These are phyloP conservation scores for Coccinonectria pachysandricola DNA, from an alignment of 2,329 filamentous ascomycete species.

Conservation along the genomic window DNA sequence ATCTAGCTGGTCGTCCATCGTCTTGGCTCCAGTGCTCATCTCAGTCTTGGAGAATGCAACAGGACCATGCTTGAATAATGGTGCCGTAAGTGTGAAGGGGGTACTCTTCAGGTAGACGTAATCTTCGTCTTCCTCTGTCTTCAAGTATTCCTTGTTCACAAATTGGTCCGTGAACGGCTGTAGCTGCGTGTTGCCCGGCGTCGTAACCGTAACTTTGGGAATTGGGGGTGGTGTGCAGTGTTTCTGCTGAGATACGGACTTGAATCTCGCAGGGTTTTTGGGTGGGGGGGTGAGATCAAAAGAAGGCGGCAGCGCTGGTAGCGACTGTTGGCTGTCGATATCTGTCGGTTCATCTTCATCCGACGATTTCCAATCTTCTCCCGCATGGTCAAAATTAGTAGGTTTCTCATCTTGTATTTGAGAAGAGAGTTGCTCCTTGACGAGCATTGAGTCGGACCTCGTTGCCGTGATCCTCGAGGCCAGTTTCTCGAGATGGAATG, in stretches of 20 bases:
- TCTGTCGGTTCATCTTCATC: slow-evolving; percentile 1
- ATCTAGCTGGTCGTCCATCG: slow-evolving; percentile 42
- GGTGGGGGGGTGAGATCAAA: slow-evolving; percentile 8
- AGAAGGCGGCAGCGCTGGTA: background rate
- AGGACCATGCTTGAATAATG: slow-evolving; percentile 42
- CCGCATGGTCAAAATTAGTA: slow-evolving; percentile 10
- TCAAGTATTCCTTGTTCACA: slow-evolving; percentile 5
- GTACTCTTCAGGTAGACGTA: slow-evolving; percentile 39
- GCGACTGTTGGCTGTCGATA: slow-evolving; percentile 2
- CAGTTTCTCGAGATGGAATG: slow-evolving; percentile 40
- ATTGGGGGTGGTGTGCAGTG: slow-evolving; percentile 15
- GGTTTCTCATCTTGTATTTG: slow-evolving; percentile 2
- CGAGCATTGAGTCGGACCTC: slow-evolving; percentile 11
- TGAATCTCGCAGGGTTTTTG: slow-evolving; percentile 14
- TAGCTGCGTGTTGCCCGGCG: slow-evolving; percentile 5
- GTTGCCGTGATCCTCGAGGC: slow-evolving; percentile 30
- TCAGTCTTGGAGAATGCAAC: slow-evolving; percentile 42
- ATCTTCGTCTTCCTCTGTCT: slow-evolving; percentile 30
- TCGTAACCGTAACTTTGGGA: slow-evolving; percentile 12
- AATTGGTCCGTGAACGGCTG: slow-evolving; percentile 3
- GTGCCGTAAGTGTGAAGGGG: slow-evolving; percentile 37
- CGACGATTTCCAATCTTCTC: slow-evolving; percentile 17
- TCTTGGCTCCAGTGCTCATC: slow-evolving; percentile 25
- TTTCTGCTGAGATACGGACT: slow-evolving; percentile 3
- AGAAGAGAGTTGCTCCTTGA: slow-evolving; percentile 5